These are phyloP conservation scores for Megacollybia marginata DNA, from an alignment of 768 basidiomycete species.

Conservation along the genomic window DNA sequence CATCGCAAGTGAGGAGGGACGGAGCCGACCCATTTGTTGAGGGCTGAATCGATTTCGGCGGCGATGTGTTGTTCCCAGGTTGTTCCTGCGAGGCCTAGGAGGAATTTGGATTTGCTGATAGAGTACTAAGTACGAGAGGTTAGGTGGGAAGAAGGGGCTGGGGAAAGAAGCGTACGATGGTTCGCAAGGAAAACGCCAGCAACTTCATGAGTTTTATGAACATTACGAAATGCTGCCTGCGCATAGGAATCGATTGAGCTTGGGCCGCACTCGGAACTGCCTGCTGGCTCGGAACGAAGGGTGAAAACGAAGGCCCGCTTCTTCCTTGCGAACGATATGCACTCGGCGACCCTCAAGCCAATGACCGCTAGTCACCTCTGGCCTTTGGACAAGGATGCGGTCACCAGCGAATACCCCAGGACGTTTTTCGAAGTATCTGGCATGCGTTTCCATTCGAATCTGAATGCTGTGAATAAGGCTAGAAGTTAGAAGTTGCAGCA, in stretches of 20 bases:
- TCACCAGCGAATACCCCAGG: conserved; percentile 55
- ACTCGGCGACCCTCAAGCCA: conserved; percentile 61
- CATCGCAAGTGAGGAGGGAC: too few species aligned
- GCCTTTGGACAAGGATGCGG: conserved; percentile 41
- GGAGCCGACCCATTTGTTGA: too few species aligned
- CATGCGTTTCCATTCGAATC: conserved; percentile 30
- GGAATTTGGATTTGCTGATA: conserved; percentile 32
- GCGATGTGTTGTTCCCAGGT: too few species aligned
- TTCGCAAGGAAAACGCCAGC: too few species aligned
- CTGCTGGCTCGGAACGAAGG: conserved; percentile 33
- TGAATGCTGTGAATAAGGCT: conserved; percentile 4
- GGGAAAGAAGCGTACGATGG: too few species aligned
- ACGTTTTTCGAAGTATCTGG: conserved; percentile 45
- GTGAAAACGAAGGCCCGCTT: conserved; percentile 47
- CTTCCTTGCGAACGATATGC: conserved; percentile 37
- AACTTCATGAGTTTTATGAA: too few species aligned
- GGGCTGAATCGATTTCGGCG: too few species aligned
- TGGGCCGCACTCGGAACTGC: conserved; percentile 45
- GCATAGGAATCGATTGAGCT: conserved; percentile 48
- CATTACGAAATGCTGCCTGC: conserved; percentile 56
- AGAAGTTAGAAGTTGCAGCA: background rate
- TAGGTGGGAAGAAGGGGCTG: too few species aligned
- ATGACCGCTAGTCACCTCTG: conserved; percentile 27
- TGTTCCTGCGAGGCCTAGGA: conserved; percentile 44
- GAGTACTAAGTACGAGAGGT: too few species aligned